A percentile compares a stretch with the other conserved stretches of the same genome.
Conservation (phyloP, 2,329 filamentous ascomycete genomes). For the Acrocalymma vagum region DNA sequence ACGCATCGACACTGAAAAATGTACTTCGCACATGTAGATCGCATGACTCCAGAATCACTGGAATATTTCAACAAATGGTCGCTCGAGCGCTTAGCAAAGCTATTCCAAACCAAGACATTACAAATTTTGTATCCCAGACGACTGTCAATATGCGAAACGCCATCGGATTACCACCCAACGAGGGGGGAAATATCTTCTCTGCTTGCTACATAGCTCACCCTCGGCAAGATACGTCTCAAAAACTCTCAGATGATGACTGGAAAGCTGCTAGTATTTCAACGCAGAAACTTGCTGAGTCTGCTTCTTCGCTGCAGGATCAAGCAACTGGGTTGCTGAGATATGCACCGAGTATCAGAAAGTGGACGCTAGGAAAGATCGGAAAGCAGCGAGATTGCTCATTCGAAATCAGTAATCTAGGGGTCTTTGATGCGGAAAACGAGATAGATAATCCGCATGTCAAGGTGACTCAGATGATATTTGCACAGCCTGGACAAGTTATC, state of each 20-base stretch:
- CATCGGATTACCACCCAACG: conserved; percentile 35
- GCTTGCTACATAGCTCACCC: conserved; percentile 36
- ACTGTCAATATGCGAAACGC: conserved; percentile 53
- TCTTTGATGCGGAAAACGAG: conserved; percentile 35
- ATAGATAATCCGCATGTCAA: too few relatives aligned
- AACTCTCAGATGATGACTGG: conserved; percentile 43
- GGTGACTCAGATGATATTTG: conserved; percentile 52
- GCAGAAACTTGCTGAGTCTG: conserved; percentile 38
- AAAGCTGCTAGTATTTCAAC: conserved; percentile 40
- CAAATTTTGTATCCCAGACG: conserved; percentile 49
- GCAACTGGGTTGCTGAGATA: conserved; percentile 56
- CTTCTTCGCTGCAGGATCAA: conserved; percentile 47
- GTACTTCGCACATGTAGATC: conserved; percentile 40
- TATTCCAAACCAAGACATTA: conserved; percentile 27
- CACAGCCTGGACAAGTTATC: conserved; percentile 52
- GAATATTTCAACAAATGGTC: conserved; percentile 50
- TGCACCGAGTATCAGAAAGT: conserved; percentile 48
- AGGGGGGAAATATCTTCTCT: conserved; percentile 50
- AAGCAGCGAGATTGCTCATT: conserved; percentile 51
- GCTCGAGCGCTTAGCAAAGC: conserved; percentile 47
- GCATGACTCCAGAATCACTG: conserved; percentile 53
- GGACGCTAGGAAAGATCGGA: conserved; percentile 50
- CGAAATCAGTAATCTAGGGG: conserved; percentile 57
- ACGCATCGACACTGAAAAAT: conserved; percentile 28
- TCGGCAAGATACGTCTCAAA: conserved; percentile 8